phyloP scores from a whole-genome alignment of 83 land plant species.

The Thuja plicata region DNA sequence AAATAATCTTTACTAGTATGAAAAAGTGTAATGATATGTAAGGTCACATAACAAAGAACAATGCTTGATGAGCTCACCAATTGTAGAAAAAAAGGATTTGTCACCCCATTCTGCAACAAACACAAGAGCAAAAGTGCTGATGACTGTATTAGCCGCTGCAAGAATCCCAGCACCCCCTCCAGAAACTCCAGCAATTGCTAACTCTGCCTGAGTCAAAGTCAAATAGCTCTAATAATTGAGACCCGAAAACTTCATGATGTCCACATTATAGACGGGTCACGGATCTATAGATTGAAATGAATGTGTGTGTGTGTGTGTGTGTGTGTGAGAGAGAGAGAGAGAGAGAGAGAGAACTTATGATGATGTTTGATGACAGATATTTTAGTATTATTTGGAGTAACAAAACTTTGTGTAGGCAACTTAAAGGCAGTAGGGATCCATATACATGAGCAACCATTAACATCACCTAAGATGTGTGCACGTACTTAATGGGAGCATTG shows the following conservation, averaged over 20 bases:
- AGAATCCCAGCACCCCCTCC: conserved; percentile 78
- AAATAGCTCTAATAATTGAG: background rate
- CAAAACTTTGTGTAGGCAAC: background rate
- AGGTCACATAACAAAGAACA: background rate
- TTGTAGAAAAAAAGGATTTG: conserved; percentile 98
- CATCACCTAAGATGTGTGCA: background rate
- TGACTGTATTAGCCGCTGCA: conserved; percentile 71
- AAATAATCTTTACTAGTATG: background rate
- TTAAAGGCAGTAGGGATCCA: background rate
- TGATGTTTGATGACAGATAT: background rate
- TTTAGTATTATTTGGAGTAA: background rate
- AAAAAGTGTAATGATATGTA: background rate
- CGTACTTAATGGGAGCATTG: background rate
- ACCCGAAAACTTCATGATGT: background rate
- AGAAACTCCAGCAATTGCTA: conserved; percentile 83
- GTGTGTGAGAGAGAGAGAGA: conserved; percentile 2
- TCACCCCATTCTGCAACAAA: conserved; percentile 99
- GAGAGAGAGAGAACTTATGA: background rate
- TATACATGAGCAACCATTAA: background rate
- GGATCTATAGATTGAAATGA: background rate
- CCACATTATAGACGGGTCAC: background rate
- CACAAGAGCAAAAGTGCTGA: conserved; percentile 86
- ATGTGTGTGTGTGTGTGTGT: background rate
- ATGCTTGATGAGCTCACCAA: conserved; percentile 51
- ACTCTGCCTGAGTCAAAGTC: conserved; percentile 69